A percentile compares a stretch with the other conserved stretches of the same genome.
Conservation (phyloP, 148 eudicot genomes). For the Limonium bicolor region DNA sequence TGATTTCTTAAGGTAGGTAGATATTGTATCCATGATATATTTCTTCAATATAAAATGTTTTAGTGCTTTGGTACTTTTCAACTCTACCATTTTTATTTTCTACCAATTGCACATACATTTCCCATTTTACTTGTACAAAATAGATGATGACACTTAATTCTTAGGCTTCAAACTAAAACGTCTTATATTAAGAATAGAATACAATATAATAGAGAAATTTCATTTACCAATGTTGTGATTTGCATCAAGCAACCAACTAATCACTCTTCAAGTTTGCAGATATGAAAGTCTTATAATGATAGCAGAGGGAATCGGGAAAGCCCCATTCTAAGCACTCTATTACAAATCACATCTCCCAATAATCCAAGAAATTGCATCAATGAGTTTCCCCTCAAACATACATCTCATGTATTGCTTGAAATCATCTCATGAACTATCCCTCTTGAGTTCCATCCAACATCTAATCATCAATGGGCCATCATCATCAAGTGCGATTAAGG, state of each 20-base stretch:
- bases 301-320: conserved; percentile 81
- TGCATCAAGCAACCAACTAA: too few species aligned
- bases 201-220: too few species aligned
- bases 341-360: conserved; percentile 25
- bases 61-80: neutral
- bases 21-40: too few species aligned
- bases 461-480: conserved; percentile 17
- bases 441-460: conserved; percentile 36
- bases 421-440: conserved; percentile 35
- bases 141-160: too few species aligned
- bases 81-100: too few species aligned
- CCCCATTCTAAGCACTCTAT: conserved; percentile 82
- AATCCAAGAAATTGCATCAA: too few species aligned
- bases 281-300: conserved; percentile 50
- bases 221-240: too few species aligned
- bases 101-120: too few species aligned
- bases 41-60: neutral
- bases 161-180: too few species aligned
- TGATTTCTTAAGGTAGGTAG: conserved; percentile 37
- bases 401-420: conserved; percentile 49
- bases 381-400: conserved; percentile 25
- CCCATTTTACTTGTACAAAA: too few species aligned
- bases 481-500: conserved; percentile 18
- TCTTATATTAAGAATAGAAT: too few species aligned
- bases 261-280: too few species aligned